Base-by-base conservation (phyloP, 371 early-diverging fungal genomes). In the Mortierella sp. region DNA sequence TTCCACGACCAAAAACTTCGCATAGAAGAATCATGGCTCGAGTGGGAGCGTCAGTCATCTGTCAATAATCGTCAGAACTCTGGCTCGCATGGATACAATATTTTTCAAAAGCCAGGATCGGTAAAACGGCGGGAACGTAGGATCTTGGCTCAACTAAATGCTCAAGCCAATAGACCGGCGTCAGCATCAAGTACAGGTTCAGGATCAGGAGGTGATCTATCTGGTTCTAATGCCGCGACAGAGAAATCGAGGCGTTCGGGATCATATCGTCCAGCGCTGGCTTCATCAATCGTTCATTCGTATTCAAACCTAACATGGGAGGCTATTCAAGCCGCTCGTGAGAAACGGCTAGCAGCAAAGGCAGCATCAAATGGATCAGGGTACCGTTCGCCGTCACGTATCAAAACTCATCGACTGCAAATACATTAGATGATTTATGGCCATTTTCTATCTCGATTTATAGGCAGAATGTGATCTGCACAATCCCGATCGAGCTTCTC, bases 11-110 rank as follows among this genome's bases (percentile, higher is more conserved):
- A 75, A 58, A 76, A 69, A 57, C 69, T 69, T 22, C 72, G 57
- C n/a, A 81, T 81, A 60, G 82, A 75, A 53, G 69, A 81, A 16
- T 76, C 76, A 16, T 81, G 82, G 82, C 41, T 81, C 15, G 82
- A 81, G 58, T 81, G 82, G 82, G 82, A 75, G 9, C 70, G 70
- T 6, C 72, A 72, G 40, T n/a, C 62, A 13, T 57, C 67, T 11
- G 70, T 65, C 58, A 72, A 72, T 45, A 81, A 69, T 59, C 65
- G 60, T 15, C 78, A 69, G 52, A 68, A 57, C 19, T 47, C 7
- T 40, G 57, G 57, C 11, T 52, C 21, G n/a, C 64, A 61, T 52
- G 15, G 61, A 13, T 67, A 58, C 47, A 41, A 65, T 5, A 61
- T 73, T 22, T 70, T 73, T 28, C 80, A 74, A 21, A 74, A 80